Base-by-base conservation (phyloP, 2,329 filamentous ascomycete genomes). In the Penicillium sp. region DNA sequence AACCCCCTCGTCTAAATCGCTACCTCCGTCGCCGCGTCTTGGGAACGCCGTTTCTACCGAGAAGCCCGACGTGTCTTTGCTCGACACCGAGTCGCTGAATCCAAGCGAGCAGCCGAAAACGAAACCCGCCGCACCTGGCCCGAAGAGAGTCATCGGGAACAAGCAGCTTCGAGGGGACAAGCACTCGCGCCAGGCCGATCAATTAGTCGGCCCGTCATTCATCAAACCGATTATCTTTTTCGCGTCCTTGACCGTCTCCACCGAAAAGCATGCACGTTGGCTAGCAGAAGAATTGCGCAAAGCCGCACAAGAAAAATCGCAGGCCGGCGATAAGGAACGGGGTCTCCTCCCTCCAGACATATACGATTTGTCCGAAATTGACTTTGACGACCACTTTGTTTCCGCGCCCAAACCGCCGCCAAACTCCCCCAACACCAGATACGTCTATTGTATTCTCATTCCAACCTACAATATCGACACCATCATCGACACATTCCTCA, bases 401-500 rank as follows among this genome's bases (percentile, higher is more conserved):
- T 83, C 81, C 2, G 83, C 86, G 0, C 91, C 92, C 0, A 89
- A 89, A 68, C 68, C 76, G 24, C 69, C 77, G 1, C 71, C 79
- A n/a, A 73, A 72, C 14, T 65, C 68, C 5, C 68, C 68, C 21
- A 74, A 76, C 20, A 76, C 81, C 2, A 84, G 86, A 60, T 83
- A 87, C 64, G 86, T 97, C 64, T 99, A 97, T 73, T 79, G 95
- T 40, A 80, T 97, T 55, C 76, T 97, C 38, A 74, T 97, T 3
- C 94, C 93, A 0, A 92, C 89, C 61, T 97, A 97, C 78, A 95
- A 97, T 68, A 96, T 97, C 66, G 93, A 97, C 67, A 93, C 90
- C 7, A 89, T 95, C 63, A 84, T 96, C 63, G 89, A 92, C 67
- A 93, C 85, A 16, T 92, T 97, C 70, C 78, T 97, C 23, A 86